Evolutionary conservation across 352 stramenopile genomes (phyloP).

Genomic region (Phytophthora syringae): DNA sequence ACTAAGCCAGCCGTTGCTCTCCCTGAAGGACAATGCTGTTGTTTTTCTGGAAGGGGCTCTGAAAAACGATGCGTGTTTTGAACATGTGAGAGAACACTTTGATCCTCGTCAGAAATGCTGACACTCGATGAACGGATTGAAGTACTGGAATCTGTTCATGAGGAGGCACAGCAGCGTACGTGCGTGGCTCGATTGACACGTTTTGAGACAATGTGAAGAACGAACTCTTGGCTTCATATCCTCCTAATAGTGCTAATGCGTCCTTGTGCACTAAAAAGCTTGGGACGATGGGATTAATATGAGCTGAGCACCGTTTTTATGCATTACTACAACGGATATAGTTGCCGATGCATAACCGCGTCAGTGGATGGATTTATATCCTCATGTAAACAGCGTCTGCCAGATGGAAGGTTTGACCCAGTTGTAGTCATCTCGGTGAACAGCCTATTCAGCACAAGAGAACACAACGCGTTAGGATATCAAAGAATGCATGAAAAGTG

Average conservation of each 20-base stretch:
- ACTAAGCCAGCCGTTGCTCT: too few species aligned
- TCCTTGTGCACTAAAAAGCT: constrained; percentile 13
- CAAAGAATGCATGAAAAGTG: neutral
- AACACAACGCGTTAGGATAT: neutral
- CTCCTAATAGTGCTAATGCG: neutral
- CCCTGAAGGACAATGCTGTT: neutral
- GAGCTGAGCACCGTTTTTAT: constrained; percentile 29
- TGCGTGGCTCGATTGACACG: neutral
- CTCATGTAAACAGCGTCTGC: constrained; percentile 88
- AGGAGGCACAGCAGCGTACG: neutral
- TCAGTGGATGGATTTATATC: too few species aligned
- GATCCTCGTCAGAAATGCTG: neutral
- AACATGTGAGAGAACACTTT: neutral
- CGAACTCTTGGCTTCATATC: neutral
- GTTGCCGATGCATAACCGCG: constrained; percentile 8
- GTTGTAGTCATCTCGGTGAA: constrained; percentile 93
- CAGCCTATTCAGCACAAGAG: constrained; percentile 43
- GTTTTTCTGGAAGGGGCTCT: neutral
- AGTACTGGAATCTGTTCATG: neutral
- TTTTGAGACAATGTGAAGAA: neutral
- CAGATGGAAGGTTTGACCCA: constrained; percentile 94
- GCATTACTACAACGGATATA: constrained; percentile 17
- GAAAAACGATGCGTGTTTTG: neutral
- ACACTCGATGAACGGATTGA: neutral
- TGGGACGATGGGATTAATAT: constrained; percentile 1